Conservation (phyloP, 805 yeast species). For the Vanderwaltozyma polyspora region DNA sequence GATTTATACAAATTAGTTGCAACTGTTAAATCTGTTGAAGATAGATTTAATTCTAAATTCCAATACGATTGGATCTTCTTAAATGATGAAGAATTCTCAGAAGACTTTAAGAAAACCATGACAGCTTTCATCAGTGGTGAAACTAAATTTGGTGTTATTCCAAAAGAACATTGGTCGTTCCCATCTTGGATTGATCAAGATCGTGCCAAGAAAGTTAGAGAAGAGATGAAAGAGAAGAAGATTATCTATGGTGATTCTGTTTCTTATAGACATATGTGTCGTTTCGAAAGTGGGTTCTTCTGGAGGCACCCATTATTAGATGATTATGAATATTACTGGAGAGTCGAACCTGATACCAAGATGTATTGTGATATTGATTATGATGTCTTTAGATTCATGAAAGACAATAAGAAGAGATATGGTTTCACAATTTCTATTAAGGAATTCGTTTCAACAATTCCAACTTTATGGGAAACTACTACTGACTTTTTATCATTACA, state of each 20-base stretch:
- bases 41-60: constrained; percentile 73
- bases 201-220: constrained; percentile 47
- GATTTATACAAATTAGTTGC: constrained; percentile 52
- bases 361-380: constrained; percentile 74
- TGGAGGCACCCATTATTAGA: constrained; percentile 64
- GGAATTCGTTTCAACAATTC: constrained; percentile 62
- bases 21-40: constrained; percentile 72
- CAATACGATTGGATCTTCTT: constrained; percentile 93
- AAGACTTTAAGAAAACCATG: constrained; percentile 69
- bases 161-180: constrained; percentile 75
- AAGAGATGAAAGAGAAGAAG: constrained; percentile 36
- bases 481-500: constrained; percentile 44
- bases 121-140: constrained; percentile 61
- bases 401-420: constrained; percentile 61
- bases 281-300: constrained; percentile 85
- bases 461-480: constrained; percentile 67
- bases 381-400: constrained; percentile 75
- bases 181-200: constrained; percentile 74
- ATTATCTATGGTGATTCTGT: constrained; percentile 59
- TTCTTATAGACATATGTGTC: constrained; percentile 80
- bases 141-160: constrained; percentile 69
- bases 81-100: constrained; percentile 76
- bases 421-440: constrained; percentile 72
- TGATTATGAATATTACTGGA: constrained; percentile 87
- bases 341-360: constrained; percentile 81